Percentiles rank a stretch among this genome's conserved stretches.
phyloP scores from a whole-genome alignment of 2,329 filamentous ascomycete species.

The Leptosphaerulina australis region DNA sequence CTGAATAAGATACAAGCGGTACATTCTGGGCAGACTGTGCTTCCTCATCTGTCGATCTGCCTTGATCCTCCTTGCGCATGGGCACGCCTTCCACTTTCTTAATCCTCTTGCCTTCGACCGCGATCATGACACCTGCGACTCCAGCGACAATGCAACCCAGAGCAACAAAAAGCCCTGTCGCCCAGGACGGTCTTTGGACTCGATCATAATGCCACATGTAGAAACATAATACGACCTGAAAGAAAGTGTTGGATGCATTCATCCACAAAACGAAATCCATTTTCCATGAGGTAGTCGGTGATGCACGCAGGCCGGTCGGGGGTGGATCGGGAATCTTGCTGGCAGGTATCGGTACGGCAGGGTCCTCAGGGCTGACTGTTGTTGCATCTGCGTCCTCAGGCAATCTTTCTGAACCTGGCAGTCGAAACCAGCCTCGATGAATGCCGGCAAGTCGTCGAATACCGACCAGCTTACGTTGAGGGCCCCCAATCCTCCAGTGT shows the following conservation, averaged over 20 bases:
- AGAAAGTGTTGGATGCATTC: constrained; percentile 78
- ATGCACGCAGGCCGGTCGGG: constrained; percentile 72
- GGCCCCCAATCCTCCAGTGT: constrained; percentile 61
- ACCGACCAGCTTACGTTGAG: constrained; percentile 53
- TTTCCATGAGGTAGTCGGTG: constrained; percentile 73
- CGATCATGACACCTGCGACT: constrained; percentile 71
- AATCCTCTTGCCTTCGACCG: constrained; percentile 66
- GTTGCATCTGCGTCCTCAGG: constrained; percentile 33
- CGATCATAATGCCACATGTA: constrained; percentile 86
- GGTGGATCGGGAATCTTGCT: constrained; percentile 69
- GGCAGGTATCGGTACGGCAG: constrained; percentile 66
- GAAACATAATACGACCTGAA: constrained; percentile 73
- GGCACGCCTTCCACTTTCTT: constrained; percentile 49
- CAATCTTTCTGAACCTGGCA: constrained; percentile 67
- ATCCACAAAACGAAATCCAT: constrained; percentile 80
- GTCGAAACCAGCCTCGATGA: constrained; percentile 76
- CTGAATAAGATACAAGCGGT: constrained; percentile 25
- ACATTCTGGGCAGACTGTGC: constrained; percentile 26
- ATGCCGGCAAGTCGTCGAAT: constrained; percentile 75
- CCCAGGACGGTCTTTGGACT: constrained; percentile 76
- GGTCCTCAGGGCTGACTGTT: constrained; percentile 46
- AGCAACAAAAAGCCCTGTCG: constrained; percentile 78
- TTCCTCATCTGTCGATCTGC: constrained; percentile 31
- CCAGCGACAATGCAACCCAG: constrained; percentile 73
- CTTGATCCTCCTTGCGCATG: constrained; percentile 33